phyloP scores from a whole-genome alignment of 2,329 filamentous ascomycete genomes.

The Aspergillus tubingensis region DNA sequence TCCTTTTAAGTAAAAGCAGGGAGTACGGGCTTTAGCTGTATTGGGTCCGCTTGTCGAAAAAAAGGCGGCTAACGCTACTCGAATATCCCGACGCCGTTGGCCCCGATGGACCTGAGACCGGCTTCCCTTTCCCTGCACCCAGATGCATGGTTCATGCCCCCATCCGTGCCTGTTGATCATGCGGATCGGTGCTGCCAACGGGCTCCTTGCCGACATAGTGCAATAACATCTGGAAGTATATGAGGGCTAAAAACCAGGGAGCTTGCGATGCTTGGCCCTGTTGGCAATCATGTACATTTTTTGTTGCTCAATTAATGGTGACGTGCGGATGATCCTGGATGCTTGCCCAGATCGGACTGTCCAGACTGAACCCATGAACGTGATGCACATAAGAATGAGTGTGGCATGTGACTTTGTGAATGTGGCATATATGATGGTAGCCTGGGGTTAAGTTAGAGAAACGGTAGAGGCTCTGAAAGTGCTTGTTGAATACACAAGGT shows the following conservation, averaged over 20 bases:
- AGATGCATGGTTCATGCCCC: slow-evolving; percentile 7
- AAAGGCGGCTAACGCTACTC: background rate
- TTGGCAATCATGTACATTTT: background rate
- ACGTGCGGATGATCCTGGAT: background rate
- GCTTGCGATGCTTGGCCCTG: background rate
- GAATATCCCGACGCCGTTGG: background rate
- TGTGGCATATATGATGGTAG: background rate
- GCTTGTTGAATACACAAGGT: slow-evolving; percentile 1
- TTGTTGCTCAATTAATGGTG: background rate
- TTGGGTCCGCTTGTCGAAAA: background rate
- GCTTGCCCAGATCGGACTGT: background rate
- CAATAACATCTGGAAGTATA: background rate
- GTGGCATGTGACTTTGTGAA: background rate
- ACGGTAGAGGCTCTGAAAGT: background rate
- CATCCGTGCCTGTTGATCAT: slow-evolving; percentile 12
- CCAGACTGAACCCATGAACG: background rate
- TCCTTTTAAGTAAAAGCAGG: background rate
- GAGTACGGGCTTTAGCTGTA: background rate
- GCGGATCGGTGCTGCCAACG: slow-evolving; percentile 13
- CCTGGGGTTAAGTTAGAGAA: background rate
- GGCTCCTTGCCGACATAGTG: slow-evolving; percentile 18
- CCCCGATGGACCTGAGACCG: background rate
- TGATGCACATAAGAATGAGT: background rate
- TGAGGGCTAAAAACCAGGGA: background rate
- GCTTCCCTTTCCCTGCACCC: background rate